Percentiles rank a stretch among this genome's conserved stretches.
These are phyloP conservation scores for Gyromitra esculenta DNA, from an alignment of 2,329 filamentous ascomycete genomes.

Conservation along the genomic window DNA sequence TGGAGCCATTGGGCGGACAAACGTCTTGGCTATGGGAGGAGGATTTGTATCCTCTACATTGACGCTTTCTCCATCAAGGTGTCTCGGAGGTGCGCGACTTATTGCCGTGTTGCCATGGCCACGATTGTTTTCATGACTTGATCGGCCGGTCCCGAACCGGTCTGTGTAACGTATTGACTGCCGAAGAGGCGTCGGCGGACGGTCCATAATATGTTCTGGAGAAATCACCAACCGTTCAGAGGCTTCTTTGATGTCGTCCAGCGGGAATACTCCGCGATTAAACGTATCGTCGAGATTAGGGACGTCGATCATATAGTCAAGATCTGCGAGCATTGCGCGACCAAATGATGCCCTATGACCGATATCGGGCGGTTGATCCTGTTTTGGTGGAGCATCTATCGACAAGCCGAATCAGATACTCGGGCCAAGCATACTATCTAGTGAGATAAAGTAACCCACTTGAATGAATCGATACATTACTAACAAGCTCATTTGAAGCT, in stretches of 20 bases:
- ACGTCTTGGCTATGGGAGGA: slow-evolving; percentile 52
- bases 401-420: slow-evolving; percentile 40
- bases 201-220: slow-evolving; percentile 45
- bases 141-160: slow-evolving; percentile 41
- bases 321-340: slow-evolving; percentile 48
- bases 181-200: slow-evolving; percentile 41
- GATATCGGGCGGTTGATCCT: slow-evolving; percentile 36
- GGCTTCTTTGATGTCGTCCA: slow-evolving; percentile 43
- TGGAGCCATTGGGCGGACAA: slow-evolving; percentile 52
- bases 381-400: slow-evolving; percentile 32
- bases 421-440: slow-evolving; percentile 15
- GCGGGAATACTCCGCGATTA: slow-evolving; percentile 46
- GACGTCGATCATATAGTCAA: slow-evolving; percentile 51
- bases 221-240: slow-evolving; percentile 31
- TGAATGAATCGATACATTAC: slow-evolving; percentile 28
- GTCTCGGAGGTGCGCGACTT: slow-evolving; percentile 26
- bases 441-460: slow-evolving; percentile 29
- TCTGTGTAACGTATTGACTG: slow-evolving; percentile 33
- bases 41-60: slow-evolving; percentile 30
- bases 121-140: slow-evolving; percentile 31
- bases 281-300: slow-evolving; percentile 50
- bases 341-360: slow-evolving; percentile 50
- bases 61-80: slow-evolving; percentile 33
- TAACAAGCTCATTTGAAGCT: slow-evolving; percentile 16
- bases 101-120: slow-evolving; percentile 28